A percentile compares a stretch with the other conserved stretches of the same genome.
Conservation (phyloP, 1,284 basidiomycete genomes). For the Cryptococcus wingfieldii region DNA sequence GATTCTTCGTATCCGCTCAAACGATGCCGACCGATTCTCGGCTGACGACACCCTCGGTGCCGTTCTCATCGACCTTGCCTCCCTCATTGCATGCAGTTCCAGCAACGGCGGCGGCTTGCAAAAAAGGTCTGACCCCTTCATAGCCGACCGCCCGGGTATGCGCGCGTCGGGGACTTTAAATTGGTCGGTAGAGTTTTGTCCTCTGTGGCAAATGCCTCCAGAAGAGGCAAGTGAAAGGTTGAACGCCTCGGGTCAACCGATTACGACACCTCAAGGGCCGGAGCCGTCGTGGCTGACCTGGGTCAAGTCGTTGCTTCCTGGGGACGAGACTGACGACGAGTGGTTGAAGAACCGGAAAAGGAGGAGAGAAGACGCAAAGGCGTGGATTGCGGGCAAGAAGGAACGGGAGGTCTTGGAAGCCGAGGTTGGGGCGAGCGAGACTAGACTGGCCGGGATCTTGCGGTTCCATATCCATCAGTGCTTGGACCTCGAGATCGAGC, state of each 20-base stretch:
- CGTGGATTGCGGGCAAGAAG: conserved; percentile 45
- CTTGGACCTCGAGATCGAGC: conserved; percentile 42
- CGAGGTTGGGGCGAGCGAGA: conserved; percentile 29
- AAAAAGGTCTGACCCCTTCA: conserved; percentile 30
- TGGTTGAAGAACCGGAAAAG: conserved; percentile 41
- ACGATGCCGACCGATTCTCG: conserved; percentile 51
- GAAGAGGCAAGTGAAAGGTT: conserved; percentile 26
- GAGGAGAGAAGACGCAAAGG: conserved; percentile 39
- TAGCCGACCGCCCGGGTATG: conserved; percentile 36
- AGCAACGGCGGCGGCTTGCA: conserved; percentile 17
- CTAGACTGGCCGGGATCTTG: conserved; percentile 39
- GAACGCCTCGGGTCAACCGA: conserved; percentile 1
- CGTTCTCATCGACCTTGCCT: conserved; percentile 47
- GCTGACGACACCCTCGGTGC: conserved; percentile 50
- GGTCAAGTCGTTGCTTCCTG: conserved; percentile 18
- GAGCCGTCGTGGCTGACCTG: conserved; percentile 34
- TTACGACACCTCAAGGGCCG: not conserved
- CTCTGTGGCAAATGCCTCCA: conserved; percentile 40
- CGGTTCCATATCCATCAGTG: conserved; percentile 49
- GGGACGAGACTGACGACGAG: conserved; percentile 6
- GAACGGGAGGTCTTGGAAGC: conserved; percentile 47
- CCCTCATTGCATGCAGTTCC: conserved; percentile 36
- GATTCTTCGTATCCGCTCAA: conserved; percentile 38
- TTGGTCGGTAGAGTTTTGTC: conserved; percentile 46
- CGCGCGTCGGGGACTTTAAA: conserved; percentile 32